Evolutionary conservation across 2,329 filamentous ascomycete species (phyloP).

Genomic region (Aspergillus fumigatiaffinis): DNA sequence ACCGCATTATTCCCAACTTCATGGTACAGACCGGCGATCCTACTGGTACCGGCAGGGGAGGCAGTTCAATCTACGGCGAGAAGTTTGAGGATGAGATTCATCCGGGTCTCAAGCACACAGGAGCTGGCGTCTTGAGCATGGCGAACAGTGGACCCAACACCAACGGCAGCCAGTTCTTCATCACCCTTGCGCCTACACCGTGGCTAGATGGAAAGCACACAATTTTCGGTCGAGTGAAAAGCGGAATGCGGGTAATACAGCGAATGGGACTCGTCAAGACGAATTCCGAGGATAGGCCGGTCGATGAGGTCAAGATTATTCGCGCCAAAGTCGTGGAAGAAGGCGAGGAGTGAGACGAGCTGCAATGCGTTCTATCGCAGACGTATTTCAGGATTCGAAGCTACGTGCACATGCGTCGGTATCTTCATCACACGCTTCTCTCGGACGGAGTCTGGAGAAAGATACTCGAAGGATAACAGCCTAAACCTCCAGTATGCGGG

Average conservation of each 20-base stretch:
- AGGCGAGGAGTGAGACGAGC: slow-evolving; percentile 38
- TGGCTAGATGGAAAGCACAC: slow-evolving; percentile 98
- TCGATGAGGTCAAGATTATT: slow-evolving; percentile 77
- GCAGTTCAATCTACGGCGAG: slow-evolving; percentile 83
- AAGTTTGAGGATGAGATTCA: slow-evolving; percentile 93
- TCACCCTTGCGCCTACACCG: slow-evolving; percentile 88
- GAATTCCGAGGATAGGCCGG: slow-evolving; percentile 71
- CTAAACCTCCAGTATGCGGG: not conserved
- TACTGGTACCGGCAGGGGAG: slow-evolving; percentile 87
- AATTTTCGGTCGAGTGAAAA: slow-evolving; percentile 88
- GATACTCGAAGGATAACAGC: not conserved
- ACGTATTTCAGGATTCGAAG: not conserved
- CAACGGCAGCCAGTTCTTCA: slow-evolving; percentile 94
- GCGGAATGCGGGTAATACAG: slow-evolving; percentile 76
- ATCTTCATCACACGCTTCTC: not conserved
- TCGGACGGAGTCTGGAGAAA: not conserved
- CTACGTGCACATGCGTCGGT: not conserved
- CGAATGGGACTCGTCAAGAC: slow-evolving; percentile 87
- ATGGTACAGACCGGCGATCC: slow-evolving; percentile 96
- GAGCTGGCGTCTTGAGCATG: slow-evolving; percentile 92
- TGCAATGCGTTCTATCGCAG: not conserved
- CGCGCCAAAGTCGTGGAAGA: slow-evolving; percentile 66
- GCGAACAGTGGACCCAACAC: slow-evolving; percentile 91
- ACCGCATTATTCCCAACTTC: slow-evolving; percentile 92
- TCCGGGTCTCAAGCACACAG: slow-evolving; percentile 76